Base-by-base conservation (phyloP, 1,139 yeast species). In the Torulaspora globosa region DNA sequence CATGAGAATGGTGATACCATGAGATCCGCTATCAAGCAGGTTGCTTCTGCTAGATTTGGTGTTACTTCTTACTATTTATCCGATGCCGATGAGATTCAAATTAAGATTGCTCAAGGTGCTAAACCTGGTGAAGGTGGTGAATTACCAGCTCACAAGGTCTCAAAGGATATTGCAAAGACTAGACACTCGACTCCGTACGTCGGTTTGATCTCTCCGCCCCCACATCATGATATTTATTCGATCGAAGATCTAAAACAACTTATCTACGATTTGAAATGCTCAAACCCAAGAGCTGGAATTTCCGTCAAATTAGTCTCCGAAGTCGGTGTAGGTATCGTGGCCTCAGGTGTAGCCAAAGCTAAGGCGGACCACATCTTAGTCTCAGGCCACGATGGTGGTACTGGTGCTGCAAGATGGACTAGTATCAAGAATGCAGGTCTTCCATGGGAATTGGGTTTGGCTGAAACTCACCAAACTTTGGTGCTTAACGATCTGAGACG, bases 51-150 rank as follows among this genome's bases (percentile, higher is more conserved):
- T 57, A 80, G 98, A 71, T 92, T 92, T 63, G 98, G 98, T 74
- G 98, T 92, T 44, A 92, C 98, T 6, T 88, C 97, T 2, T 80
- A 84, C 71, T 92, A 92, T 67, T 76, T 92, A 61, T 82, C 96
- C 29, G 97, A 92, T 70, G 96, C 97, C 36, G 97, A 92, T 64
- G 97, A 92, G 72, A 80, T 92, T 55, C 98, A 92, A 71, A 92
- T 92, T 67, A 92, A 92, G 72, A 89, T 92, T 94, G 97, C 98
- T 8, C 98, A 92, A 71, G 97, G 98, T 71, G 98, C 98, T 47
- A 92, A 92, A 71, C 97, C 97, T 8, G 98, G 97, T 74, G 97
- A 92, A 74, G 98, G 98, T 75, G 98, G 98, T 78, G 97, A 92
- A 70, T 75, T 92, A 58, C 97, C 97, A 37, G 97, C 96, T 51